Conservation (phyloP, 192 early-diverging fungal species). For the Phlyctochytrium arcticum region DNA sequence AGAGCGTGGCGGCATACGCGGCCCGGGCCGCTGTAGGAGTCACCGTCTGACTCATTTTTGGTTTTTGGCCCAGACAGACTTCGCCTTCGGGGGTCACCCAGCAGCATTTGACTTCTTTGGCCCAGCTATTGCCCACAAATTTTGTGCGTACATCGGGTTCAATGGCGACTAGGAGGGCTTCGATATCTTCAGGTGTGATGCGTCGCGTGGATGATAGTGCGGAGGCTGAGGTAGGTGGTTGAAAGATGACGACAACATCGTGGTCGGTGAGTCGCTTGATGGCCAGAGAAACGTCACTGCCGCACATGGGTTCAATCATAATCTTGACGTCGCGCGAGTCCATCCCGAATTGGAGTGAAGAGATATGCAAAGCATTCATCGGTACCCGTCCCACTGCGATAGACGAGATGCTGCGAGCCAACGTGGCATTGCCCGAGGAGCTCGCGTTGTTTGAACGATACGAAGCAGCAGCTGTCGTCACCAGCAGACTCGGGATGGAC, state of each 20-base stretch:
- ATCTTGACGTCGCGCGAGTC: slow-evolving; percentile 28
- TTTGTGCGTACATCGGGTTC: slow-evolving; percentile 12
- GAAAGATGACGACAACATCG: slow-evolving; percentile 15
- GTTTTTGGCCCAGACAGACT: no score
- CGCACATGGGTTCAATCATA: slow-evolving; percentile 26
- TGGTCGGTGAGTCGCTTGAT: slow-evolving; percentile 4
- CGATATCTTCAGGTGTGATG: not conserved
- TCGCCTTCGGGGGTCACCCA: no score
- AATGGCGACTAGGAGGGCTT: not conserved
- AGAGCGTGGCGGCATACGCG: no score
- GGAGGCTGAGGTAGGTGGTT: not conserved
- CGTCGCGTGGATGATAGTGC: not conserved
- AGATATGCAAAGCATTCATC: slow-evolving; percentile 11
- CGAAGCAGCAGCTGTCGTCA: no score
- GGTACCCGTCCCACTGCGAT: no score
- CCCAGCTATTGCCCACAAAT: slow-evolving; percentile 26
- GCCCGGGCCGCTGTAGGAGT: no score
- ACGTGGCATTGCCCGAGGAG: no score
- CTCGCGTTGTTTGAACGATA: no score
- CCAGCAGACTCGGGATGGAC: no score
- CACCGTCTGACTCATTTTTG: no score
- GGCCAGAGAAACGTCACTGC: not conserved
- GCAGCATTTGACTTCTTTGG: slow-evolving; percentile 22
- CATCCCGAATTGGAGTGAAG: slow-evolving; percentile 15
- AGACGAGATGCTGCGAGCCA: no score